Percentiles rank a stretch among this genome's conserved stretches.
Conservation (phyloP, 148 eudicot genomes). For the Rhododendron ovatum region DNA sequence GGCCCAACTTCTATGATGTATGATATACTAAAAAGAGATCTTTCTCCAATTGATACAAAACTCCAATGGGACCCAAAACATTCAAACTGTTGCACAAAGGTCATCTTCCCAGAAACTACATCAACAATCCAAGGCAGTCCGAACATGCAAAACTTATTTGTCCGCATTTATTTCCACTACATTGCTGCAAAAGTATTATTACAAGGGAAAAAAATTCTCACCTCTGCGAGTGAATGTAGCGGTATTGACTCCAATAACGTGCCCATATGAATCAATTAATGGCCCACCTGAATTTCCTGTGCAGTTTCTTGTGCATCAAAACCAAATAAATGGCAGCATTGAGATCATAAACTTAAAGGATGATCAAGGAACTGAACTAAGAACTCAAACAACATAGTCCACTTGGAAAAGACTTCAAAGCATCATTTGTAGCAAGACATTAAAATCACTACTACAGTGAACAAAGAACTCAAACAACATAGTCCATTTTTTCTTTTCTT, state of each 20-base stretch:
- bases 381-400: not conserved
- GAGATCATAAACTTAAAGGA: not conserved
- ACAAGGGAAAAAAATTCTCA: conserved; percentile 10
- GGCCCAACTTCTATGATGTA: not conserved
- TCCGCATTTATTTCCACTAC: not conserved
- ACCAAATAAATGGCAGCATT: not conserved
- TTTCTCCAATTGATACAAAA: not conserved
- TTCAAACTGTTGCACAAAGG: not conserved
- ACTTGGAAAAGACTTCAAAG: not conserved
- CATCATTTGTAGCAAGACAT: not conserved
- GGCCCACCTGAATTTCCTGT: conserved; percentile 98
- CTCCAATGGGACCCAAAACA: not conserved
- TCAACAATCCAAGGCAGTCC: not conserved
- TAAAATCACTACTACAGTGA: not conserved
- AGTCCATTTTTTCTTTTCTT: no score
- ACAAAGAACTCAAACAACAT: no score
- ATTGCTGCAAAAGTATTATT: not conserved
- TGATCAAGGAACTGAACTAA: not conserved
- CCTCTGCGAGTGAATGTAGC: conserved; percentile 95
- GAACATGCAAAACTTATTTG: not conserved
- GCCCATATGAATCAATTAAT: conserved; percentile 79
- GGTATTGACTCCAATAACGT: conserved; percentile 92
- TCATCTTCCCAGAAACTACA: not conserved
- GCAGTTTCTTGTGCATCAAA: conserved; percentile 54
- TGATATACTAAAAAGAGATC: not conserved